Base-by-base conservation (phyloP, 2,329 filamentous ascomycete genomes). In the Clonostachys byssicola region DNA sequence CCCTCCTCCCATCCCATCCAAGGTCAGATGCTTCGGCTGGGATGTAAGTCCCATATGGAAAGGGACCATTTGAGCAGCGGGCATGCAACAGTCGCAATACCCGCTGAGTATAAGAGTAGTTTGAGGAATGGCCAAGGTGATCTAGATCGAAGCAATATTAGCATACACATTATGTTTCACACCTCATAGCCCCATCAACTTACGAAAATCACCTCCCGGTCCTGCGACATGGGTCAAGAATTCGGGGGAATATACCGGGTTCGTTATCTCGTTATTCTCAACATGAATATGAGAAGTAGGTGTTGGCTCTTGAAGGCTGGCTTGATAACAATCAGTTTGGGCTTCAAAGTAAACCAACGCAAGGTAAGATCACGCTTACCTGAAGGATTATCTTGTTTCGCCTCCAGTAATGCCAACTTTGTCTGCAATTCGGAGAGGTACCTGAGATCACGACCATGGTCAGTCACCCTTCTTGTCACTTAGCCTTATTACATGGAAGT, bases 71-170 rank as follows among this genome's bases (percentile, higher is more conserved):
- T 64, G 43, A 70, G 66, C 16, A 76, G 46, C 70, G 65, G 48
- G 76, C 70, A 42, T 78, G 71, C 0, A 70, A 68, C 45, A 78
- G 64, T 23, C 63, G 67, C n/a, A 80, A 60, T 2, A 78, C 67
- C 16, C 72, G 68, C 10, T 75, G 64, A 20, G 70, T 69, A 44
- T 80, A 80, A 0, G 75, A 74, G 77, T 77, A 80, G 43, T 77
- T 80, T 3, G 77, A 80, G 0, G 76, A 79, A 4, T 73, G 75
- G 2, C 76, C 77, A 9, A 80, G 64, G 48, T 78, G 79, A 46
- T 68, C 74, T 78, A 4, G 23, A 10, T 30, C 23, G 2, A 30
- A 10, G 23, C 9, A 3, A 30, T 30, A 3, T 30, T 30, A 30
- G 23, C 23, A 30, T 30, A 30, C 10, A 9, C 23, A 30, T 30